Conservation (phyloP, 805 yeast species). For the Candida corydali region DNA sequence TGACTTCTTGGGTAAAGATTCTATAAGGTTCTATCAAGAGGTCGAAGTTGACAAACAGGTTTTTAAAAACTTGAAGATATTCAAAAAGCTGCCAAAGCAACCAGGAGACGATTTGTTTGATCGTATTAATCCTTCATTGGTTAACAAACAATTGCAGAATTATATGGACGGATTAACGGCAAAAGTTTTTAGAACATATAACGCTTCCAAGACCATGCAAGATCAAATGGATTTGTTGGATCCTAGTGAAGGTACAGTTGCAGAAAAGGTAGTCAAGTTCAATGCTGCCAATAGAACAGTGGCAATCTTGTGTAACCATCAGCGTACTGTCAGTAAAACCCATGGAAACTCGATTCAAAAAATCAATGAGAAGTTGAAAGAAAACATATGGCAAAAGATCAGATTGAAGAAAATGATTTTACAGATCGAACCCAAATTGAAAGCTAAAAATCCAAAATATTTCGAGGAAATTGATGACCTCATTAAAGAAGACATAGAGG, state of each 20-base stretch:
- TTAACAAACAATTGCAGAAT: slow-evolving; percentile 82
- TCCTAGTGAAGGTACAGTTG: slow-evolving; percentile 79
- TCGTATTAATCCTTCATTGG: slow-evolving; percentile 74
- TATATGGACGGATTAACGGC: slow-evolving; percentile 95
- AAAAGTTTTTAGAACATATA: slow-evolving; percentile 94
- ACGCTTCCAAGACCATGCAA: slow-evolving; percentile 96
- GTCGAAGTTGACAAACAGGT: slow-evolving; percentile 91
- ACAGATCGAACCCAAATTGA: slow-evolving; percentile 53
- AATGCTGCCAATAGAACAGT: slow-evolving; percentile 96
- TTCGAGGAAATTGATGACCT: slow-evolving; percentile 69
- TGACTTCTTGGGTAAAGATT: slow-evolving; percentile 94
- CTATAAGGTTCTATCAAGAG: slow-evolving; percentile 86
- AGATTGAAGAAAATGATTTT: slow-evolving; percentile 69
- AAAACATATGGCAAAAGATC: slow-evolving; percentile 79
- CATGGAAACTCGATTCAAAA: slow-evolving; percentile 80
- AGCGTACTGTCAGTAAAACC: slow-evolving; percentile 81
- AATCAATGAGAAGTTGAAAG: slow-evolving; percentile 72
- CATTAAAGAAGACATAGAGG: slow-evolving; percentile 56
- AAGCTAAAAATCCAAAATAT: slow-evolving; percentile 49
- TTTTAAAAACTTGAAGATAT: slow-evolving; percentile 80
- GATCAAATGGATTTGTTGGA: slow-evolving; percentile 77
- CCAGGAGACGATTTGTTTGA: slow-evolving; percentile 94
- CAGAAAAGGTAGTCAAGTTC: slow-evolving; percentile 80
- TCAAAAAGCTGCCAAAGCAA: slow-evolving; percentile 82
- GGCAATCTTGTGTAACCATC: slow-evolving; percentile 95